Evolutionary conservation across 441 rosid species (phyloP).

Genomic region (Macaranga tanarius): DNA sequence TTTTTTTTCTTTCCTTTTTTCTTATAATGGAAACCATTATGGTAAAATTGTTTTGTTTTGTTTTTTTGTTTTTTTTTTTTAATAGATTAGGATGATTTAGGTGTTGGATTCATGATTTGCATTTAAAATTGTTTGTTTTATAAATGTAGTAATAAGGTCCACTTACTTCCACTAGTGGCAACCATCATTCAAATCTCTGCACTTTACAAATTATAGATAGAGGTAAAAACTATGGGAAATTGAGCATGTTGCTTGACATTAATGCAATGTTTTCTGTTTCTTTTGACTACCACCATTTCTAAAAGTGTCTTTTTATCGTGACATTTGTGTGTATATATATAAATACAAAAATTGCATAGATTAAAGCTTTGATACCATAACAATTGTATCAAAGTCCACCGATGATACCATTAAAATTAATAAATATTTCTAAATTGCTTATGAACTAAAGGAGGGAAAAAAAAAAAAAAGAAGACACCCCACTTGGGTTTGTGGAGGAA

Average conservation of each 20-base stretch:
- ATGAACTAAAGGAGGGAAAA: not conserved
- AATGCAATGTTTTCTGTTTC: not conserved
- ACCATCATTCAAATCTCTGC: not conserved
- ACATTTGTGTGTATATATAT: not conserved
- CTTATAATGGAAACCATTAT: not conserved
- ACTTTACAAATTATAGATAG: not conserved
- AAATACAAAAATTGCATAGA: no score
- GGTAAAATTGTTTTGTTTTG: not conserved
- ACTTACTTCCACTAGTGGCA: not conserved
- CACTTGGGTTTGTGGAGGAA: slow-evolving; percentile 10
- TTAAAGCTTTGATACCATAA: not conserved
- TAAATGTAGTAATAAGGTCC: not conserved
- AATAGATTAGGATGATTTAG: not conserved
- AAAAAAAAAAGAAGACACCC: not conserved
- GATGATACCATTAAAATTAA: not conserved
- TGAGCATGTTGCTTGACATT: not conserved
- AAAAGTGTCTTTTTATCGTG: not conserved
- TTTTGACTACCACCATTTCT: slow-evolving; percentile 33
- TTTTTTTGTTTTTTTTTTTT: no score
- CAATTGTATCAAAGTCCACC: not conserved
- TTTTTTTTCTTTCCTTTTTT: not conserved
- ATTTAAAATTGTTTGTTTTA: not conserved
- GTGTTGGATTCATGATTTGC: not conserved
- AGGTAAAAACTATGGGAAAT: not conserved
- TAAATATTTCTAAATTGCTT: no score